phyloP scores from a whole-genome alignment of 1,284 basidiomycete species.

The Erythrobasidium hasegawianum region DNA sequence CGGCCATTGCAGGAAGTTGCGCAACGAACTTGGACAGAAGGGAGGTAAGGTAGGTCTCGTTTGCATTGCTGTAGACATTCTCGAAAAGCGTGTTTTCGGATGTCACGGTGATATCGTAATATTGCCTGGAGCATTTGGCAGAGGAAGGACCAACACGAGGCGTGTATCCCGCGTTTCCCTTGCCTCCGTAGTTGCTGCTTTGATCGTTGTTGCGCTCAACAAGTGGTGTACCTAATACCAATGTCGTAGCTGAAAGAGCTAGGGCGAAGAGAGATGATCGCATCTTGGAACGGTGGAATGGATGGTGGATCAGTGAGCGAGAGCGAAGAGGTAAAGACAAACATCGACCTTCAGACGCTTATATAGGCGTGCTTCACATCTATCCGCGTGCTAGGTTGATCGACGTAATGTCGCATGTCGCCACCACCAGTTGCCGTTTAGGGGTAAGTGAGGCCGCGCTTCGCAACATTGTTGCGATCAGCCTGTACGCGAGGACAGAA shows the following conservation, averaged over 20 bases:
- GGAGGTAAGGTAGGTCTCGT: constrained; percentile 25
- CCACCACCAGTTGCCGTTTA: too few relatives aligned
- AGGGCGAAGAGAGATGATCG: neutral
- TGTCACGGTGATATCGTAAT: constrained; percentile 29
- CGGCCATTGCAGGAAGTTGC: constrained; percentile 26
- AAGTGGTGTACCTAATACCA: constrained; percentile 3
- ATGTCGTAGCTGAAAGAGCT: neutral
- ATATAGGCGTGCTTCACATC: too few relatives aligned
- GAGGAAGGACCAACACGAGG: constrained; percentile 9
- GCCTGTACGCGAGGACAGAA: too few relatives aligned
- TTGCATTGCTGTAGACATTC: constrained; percentile 31
- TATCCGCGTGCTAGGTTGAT: too few relatives aligned
- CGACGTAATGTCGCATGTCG: too few relatives aligned
- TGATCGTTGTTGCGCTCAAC: constrained; percentile 24
- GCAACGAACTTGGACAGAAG: constrained; percentile 30
- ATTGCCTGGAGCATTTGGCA: constrained; percentile 18
- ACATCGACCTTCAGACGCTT: too few relatives aligned
- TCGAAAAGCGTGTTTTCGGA: constrained; percentile 27
- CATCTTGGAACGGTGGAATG: too few relatives aligned
- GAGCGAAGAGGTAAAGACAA: neutral
- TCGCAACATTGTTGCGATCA: too few relatives aligned
- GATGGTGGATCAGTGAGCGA: neutral
- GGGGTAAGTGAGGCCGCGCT: too few relatives aligned
- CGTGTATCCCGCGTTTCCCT: constrained; percentile 19
- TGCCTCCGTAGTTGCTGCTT: constrained; percentile 1